Base-by-base conservation (phyloP, 495 filamentous ascomycete genomes). In the Penicillium cataractarum region DNA sequence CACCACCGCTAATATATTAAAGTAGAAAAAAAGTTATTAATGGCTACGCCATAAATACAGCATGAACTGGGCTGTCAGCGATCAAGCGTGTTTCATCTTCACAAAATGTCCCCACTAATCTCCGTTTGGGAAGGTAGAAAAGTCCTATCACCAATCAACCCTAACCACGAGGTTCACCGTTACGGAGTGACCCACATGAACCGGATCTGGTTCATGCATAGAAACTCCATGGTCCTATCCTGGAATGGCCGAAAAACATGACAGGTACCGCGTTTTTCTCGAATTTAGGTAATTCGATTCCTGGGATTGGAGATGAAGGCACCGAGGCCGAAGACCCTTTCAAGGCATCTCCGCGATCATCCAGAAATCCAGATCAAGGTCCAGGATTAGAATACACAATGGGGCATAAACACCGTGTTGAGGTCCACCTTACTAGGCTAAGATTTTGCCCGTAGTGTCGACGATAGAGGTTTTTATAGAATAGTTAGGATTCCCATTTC, bases 361-460 rank as follows among this genome's bases (percentile, higher is more conserved):
- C 55, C 49, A 48, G 32, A 53, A 6, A 52, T 49, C 55, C 49
- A 48, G 32, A 53, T 63, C 61, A 6, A 53, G 55, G 49, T 63
- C 55, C n/a, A 55, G 60, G 4, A 31, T 10, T n/a, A 44, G 52
- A 40, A 59, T n/a, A n/a, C n/a, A n/a, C n/a, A n/a, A n/a, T 63
- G 39, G 48, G 51, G 49, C 37, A 54, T 21, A 24, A 37, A 21
- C 60, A 40, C 40, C 53, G 42, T 40, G 13, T 24, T 50, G 48
- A 31, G 60, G 32, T 48, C 57, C 57, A 56, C 51, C 13, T 50
- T 19, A 21, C 42, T 50, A 24, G 31, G 52, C 52, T 55, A 29
- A 50, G 17, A 27, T 46, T 27, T 46, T 24, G 39, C n/a, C 35
- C 24, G 15, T 46, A 44, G 37, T 7, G 21, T 26, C 26, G 12